phyloP scores from a whole-genome alignment of 768 basidiomycete genomes.

The Calocybe gangraenosa region DNA sequence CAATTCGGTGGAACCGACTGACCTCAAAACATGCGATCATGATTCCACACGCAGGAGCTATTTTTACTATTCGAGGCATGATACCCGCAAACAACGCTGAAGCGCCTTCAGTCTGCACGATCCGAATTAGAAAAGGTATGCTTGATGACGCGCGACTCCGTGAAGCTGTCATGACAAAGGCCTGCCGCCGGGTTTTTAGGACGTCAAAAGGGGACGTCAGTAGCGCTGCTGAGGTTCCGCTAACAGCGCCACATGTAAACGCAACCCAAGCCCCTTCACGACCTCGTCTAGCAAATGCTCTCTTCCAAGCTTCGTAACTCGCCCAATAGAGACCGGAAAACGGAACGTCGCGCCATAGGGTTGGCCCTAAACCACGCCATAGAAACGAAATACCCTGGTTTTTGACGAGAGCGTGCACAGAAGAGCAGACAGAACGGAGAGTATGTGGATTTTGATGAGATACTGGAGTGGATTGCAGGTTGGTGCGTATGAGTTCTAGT shows the following conservation, averaged over 20 bases:
- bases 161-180: conserved; percentile 63
- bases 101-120: conserved; percentile 75
- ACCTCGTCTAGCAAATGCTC: conserved; percentile 47
- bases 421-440: conserved; percentile 65
- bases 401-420: conserved; percentile 56
- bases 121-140: conserved; percentile 60
- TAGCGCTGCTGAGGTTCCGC: conserved; percentile 82
- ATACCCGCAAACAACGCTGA: conserved; percentile 81
- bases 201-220: conserved; percentile 96
- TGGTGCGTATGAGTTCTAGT: conserved; percentile 89
- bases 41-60: conserved; percentile 96
- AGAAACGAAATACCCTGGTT: conserved; percentile 64
- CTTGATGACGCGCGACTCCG: conserved; percentile 41
- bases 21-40: conserved; percentile 98
- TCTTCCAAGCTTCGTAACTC: conserved; percentile 84
- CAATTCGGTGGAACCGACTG: conserved; percentile 16
- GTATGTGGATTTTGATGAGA: conserved; percentile 72
- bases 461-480: conserved; percentile 82
- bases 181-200: conserved; percentile 90
- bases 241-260: conserved; percentile 87
- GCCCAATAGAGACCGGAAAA: conserved; percentile 99
- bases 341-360: conserved; percentile 95
- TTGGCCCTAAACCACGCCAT: conserved; percentile 90
- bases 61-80: conserved; percentile 87
- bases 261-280: conserved; percentile 62